Evolutionary conservation across 164 flowering plant species (phyloP).

Genomic region (Vitis rupestris): DNA sequence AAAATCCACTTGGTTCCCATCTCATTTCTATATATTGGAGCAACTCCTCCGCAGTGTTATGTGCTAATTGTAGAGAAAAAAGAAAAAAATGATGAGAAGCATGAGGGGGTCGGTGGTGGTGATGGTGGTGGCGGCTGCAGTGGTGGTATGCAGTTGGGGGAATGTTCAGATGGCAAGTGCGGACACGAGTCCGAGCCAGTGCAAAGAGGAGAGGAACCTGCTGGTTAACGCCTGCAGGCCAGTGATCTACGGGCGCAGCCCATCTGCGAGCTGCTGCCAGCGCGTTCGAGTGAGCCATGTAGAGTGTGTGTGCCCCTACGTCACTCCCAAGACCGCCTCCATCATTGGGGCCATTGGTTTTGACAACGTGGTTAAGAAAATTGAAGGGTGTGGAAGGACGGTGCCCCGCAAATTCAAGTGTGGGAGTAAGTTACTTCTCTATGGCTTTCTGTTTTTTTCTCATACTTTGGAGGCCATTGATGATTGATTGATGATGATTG

Average conservation of each 20-base stretch:
- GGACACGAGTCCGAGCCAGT: not conserved
- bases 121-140: not conserved
- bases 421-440: not conserved
- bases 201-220: not conserved
- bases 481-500: too few relatives aligned
- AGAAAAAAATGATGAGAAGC: not conserved
- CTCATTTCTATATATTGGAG: too few relatives aligned
- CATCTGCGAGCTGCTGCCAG: not conserved
- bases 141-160: not conserved
- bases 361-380: not conserved
- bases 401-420: not conserved
- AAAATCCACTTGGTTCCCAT: too few relatives aligned
- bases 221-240: not conserved
- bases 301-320: conserved; percentile 1
- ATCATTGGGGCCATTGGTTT: not conserved
- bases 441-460: too few relatives aligned
- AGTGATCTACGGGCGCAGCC: not conserved
- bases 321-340: not conserved
- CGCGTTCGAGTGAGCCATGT: not conserved
- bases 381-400: not conserved
- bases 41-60: too few relatives aligned
- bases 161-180: not conserved
- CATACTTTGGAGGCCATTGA: too few relatives aligned
- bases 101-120: not conserved
- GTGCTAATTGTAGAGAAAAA: not conserved